phyloP scores from a whole-genome alignment of 1,139 yeast genomes.

The Suhomyces atakaporum region DNA sequence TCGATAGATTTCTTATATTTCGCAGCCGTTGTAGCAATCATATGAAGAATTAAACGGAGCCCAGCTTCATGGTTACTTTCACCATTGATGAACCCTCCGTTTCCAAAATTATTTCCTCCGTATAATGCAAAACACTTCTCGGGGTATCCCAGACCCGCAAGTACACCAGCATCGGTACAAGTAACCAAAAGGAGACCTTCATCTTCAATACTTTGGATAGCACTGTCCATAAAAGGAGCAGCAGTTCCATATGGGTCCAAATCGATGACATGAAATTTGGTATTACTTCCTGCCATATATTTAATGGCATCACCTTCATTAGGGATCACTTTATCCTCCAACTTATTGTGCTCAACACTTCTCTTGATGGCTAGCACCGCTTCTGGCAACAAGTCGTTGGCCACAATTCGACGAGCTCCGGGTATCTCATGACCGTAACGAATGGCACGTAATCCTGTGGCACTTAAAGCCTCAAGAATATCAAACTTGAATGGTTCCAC shows the following conservation, averaged over 20 bases:
- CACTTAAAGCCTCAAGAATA: conserved; percentile 87
- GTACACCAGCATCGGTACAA: conserved; percentile 93
- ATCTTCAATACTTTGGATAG: conserved; percentile 76
- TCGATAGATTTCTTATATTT: conserved; percentile 84
- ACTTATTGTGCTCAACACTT: conserved; percentile 68
- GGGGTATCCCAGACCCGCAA: conserved; percentile 95
- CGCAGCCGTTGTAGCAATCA: conserved; percentile 83
- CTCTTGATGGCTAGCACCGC: conserved; percentile 83
- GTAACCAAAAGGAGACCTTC: conserved; percentile 87
- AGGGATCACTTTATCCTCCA: conserved; percentile 54
- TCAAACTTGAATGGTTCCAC: conserved; percentile 37
- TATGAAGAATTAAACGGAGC: conserved; percentile 73
- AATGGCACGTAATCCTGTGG: conserved; percentile 92
- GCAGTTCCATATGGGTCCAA: conserved; percentile 98
- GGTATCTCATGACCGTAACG: conserved; percentile 92
- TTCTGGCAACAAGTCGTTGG: conserved; percentile 82
- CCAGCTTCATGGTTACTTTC: conserved; percentile 95
- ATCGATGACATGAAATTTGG: conserved; percentile 79
- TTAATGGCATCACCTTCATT: conserved; percentile 88
- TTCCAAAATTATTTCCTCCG: conserved; percentile 75
- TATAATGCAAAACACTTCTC: conserved; percentile 93
- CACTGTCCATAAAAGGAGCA: conserved; percentile 89
- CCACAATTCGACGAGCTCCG: conserved; percentile 66
- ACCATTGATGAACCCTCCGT: conserved; percentile 62
- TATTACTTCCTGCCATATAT: conserved; percentile 56